Percentiles rank a stretch among this genome's conserved stretches.
phyloP scores from a whole-genome alignment of 2,329 filamentous ascomycete genomes.

The Paecilomyces formosus region DNA sequence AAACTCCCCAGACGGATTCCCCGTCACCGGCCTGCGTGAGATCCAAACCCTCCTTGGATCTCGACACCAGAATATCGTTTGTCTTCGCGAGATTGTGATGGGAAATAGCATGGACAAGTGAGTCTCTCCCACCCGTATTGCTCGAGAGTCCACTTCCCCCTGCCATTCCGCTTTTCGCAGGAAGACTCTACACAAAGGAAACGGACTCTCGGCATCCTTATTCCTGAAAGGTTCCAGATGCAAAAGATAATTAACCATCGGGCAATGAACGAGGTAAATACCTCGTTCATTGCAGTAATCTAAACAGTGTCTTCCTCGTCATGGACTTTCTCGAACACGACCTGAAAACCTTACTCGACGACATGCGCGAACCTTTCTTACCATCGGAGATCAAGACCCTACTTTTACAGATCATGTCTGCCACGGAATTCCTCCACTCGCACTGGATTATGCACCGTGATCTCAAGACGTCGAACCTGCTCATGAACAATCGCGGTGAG shows the following conservation, averaged over 20 bases:
- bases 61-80: constrained; percentile 73
- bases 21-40: constrained; percentile 86
- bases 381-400: constrained; percentile 89
- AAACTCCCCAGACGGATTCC: constrained; percentile 68
- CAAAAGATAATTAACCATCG: constrained; percentile 26
- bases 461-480: constrained; percentile 86
- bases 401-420: constrained; percentile 71
- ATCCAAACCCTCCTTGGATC: constrained; percentile 84
- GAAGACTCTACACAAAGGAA: not conserved
- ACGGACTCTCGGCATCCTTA: not conserved
- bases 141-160: not conserved
- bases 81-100: constrained; percentile 74
- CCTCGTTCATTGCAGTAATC: constrained; percentile 12
- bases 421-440: constrained; percentile 76
- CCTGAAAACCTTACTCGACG: constrained; percentile 82
- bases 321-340: constrained; percentile 98
- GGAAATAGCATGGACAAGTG: constrained; percentile 57
- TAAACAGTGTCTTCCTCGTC: constrained; percentile 73
- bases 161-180: not conserved
- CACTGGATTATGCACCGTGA: constrained; percentile 91
- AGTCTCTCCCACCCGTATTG: constrained; percentile 16
- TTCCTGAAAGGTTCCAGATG: constrained; percentile 31
- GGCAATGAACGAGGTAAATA: constrained; percentile 2
- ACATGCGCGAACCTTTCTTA: constrained; percentile 90
- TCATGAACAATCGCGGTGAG: constrained; percentile 89